A percentile compares a stretch with the other conserved stretches of the same genome.
phyloP scores from a whole-genome alignment of 176 grass and related monocot species.

The Zoysia pacifica region DNA sequence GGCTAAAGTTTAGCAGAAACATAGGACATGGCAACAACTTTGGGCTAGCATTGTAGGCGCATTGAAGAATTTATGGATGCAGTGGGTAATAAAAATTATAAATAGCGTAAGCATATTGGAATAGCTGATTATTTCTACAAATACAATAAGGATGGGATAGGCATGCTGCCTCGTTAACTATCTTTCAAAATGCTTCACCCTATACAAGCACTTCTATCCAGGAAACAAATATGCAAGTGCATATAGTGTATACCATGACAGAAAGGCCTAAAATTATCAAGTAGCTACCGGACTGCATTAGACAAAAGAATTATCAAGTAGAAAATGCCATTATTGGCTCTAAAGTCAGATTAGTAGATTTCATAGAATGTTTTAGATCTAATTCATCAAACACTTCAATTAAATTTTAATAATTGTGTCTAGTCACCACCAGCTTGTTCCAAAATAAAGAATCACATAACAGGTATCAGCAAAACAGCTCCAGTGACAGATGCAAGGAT shows the following conservation, averaged over 20 bases:
- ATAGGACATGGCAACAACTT: background rate
- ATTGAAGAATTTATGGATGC: background rate
- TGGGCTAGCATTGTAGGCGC: background rate
- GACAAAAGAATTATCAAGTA: constrained; percentile 6
- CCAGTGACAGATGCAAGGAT: background rate
- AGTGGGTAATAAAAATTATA: too few species aligned
- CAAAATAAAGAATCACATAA: background rate
- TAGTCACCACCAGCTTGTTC: background rate
- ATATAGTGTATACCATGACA: background rate
- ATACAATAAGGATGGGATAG: background rate
- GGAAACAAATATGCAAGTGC: background rate
- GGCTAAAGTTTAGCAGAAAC: background rate
- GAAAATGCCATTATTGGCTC: background rate
- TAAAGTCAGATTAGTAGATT: background rate
- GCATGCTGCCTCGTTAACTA: background rate
- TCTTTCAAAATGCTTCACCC: background rate
- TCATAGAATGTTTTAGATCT: background rate
- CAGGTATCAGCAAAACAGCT: constrained; percentile 1
- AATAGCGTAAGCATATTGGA: background rate
- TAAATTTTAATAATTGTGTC: background rate
- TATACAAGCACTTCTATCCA: background rate
- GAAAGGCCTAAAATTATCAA: background rate
- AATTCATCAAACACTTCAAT: background rate
- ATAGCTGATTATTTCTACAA: constrained; percentile 4
- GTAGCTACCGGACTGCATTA: background rate